Percentiles rank a stretch among this genome's conserved stretches.
Conservation (phyloP, 2,329 filamentous ascomycete genomes). For the Diaporthe sp. region DNA sequence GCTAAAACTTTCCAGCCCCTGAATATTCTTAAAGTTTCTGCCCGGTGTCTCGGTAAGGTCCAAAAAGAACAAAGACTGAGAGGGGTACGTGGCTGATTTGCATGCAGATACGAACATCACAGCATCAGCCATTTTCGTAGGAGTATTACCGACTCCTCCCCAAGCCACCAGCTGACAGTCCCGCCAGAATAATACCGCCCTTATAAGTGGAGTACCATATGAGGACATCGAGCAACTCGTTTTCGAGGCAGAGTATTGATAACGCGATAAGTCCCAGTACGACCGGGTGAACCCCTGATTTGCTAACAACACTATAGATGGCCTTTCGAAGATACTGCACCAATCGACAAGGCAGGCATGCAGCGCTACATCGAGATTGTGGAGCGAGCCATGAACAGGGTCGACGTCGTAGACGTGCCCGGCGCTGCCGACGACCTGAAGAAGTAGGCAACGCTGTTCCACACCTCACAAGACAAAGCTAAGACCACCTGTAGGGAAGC, state of each 20-base stretch:
- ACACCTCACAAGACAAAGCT: neutral
- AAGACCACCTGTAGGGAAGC: neutral
- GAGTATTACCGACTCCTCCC: no score
- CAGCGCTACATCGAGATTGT: neutral
- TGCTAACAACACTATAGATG: neutral
- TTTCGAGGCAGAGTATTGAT: neutral
- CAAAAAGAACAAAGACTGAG: neutral
- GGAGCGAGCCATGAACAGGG: neutral
- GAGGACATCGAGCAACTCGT: neutral
- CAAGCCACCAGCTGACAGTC: neutral
- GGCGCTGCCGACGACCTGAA: neutral
- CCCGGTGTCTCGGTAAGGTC: neutral
- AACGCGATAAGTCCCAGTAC: neutral
- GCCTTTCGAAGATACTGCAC: neutral
- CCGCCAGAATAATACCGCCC: neutral
- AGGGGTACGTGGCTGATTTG: neutral
- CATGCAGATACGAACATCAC: neutral
- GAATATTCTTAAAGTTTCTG: neutral
- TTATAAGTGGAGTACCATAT: fast-evolving
- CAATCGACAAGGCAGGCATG: neutral
- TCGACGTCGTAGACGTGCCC: neutral
- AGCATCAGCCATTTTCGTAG: neutral
- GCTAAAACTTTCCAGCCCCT: neutral
- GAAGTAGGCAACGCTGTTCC: neutral
- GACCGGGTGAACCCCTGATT: neutral